These are phyloP conservation scores for Leptomonas pyrrhocoris DNA, from an alignment of 208 protist species.

Conservation along the genomic window DNA sequence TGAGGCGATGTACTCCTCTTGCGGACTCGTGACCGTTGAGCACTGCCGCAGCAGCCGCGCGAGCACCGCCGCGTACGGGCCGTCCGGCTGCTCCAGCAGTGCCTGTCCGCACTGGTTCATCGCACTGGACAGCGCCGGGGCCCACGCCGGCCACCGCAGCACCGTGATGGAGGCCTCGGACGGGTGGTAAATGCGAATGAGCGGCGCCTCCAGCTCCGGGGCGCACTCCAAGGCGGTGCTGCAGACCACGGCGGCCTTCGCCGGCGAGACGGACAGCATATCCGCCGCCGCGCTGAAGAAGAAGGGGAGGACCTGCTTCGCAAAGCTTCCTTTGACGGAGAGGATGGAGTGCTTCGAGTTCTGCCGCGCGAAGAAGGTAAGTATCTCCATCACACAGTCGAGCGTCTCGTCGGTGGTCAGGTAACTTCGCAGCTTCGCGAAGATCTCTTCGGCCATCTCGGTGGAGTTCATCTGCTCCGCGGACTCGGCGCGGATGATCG, in stretches of 20 bases:
- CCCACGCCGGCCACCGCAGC: constrained; percentile 58
- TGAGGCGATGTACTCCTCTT: constrained; percentile 51
- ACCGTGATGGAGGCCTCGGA: constrained; percentile 64
- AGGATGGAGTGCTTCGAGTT: constrained; percentile 49
- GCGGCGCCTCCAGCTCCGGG: constrained; percentile 31
- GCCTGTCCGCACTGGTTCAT: constrained; percentile 51
- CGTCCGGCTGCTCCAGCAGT: constrained; percentile 46
- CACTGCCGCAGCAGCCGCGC: constrained; percentile 60
- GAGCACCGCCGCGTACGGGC: constrained; percentile 33
- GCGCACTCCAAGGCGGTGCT: constrained; percentile 64
- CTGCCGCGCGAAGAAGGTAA: constrained; percentile 72
- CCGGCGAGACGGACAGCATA: constrained; percentile 23
- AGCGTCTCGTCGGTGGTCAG: constrained; percentile 61
- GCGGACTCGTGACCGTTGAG: constrained; percentile 54
- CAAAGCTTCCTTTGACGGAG: constrained; percentile 48
- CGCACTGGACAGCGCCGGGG: constrained; percentile 44
- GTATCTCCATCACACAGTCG: constrained; percentile 77
- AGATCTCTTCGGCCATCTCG: constrained; percentile 34
- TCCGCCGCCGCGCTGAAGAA: constrained; percentile 59
- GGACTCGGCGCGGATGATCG: constrained; percentile 39
- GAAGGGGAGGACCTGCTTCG: constrained; percentile 60
- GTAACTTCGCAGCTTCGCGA: constrained; percentile 50
- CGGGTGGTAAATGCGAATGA: constrained; percentile 42
- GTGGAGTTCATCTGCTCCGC: constrained; percentile 32
- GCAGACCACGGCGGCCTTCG: constrained; percentile 62